Percentiles rank a stretch among this genome's conserved stretches.
These are phyloP conservation scores for Russula sp. DNA, from an alignment of 768 basidiomycete species.

Conservation along the genomic window DNA sequence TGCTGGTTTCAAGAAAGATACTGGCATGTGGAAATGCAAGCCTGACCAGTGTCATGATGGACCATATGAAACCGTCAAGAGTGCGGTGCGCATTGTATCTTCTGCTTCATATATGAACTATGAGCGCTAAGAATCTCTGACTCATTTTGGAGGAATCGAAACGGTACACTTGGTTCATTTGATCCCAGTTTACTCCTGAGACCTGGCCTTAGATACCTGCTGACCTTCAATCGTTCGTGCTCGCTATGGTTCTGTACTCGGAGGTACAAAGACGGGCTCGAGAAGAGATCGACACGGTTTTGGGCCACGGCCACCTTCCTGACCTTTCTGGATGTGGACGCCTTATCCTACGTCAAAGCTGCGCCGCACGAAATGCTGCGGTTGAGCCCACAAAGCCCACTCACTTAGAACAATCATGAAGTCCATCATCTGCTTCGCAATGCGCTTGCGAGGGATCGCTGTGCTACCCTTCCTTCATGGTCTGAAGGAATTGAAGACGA, in stretches of 20 bases:
- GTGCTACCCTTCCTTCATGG: slow-evolving; percentile 6
- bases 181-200: not conserved
- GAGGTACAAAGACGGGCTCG: slow-evolving; percentile 29
- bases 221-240: slow-evolving; percentile 25
- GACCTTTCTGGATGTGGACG: slow-evolving; percentile 2
- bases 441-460: not conserved
- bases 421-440: not conserved
- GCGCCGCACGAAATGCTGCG: slow-evolving; percentile 16
- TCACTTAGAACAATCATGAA: not conserved
- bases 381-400: slow-evolving; percentile 6
- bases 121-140: not conserved
- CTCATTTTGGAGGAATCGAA: slow-evolving; percentile 9
- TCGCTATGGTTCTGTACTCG: slow-evolving; percentile 32
- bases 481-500: not conserved
- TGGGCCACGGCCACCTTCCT: slow-evolving; percentile 7
- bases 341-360: slow-evolving; percentile 18
- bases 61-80: slow-evolving; percentile 26
- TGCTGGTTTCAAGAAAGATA: slow-evolving; percentile 26
- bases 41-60: slow-evolving; percentile 22
- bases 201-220: slow-evolving; percentile 14
- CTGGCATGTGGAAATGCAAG: slow-evolving; percentile 18
- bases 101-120: not conserved
- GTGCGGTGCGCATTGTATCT: slow-evolving; percentile 19
- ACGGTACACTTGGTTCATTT: not conserved
- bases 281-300: slow-evolving; percentile 29